Conservation (phyloP, 1,284 basidiomycete genomes). For the Pseudozyma pruni region DNA sequence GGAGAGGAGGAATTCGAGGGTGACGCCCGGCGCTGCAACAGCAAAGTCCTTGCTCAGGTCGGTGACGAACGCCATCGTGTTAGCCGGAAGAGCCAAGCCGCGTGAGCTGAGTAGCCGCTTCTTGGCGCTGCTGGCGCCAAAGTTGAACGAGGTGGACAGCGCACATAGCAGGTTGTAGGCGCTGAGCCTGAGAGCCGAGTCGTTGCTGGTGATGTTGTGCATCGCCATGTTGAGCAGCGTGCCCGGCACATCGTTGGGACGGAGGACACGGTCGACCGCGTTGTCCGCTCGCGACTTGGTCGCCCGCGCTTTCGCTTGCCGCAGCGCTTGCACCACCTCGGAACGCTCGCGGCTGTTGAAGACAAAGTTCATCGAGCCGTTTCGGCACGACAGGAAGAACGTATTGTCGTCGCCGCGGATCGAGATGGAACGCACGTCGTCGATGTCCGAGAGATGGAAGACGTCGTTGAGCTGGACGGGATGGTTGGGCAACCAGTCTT, state of each 20-base stretch:
- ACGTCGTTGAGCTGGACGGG: constrained; percentile 55
- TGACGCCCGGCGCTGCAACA: constrained; percentile 59
- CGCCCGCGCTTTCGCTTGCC: constrained; percentile 61
- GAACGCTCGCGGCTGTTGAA: constrained; percentile 61
- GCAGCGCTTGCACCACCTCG: constrained; percentile 60
- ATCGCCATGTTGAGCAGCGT: constrained; percentile 66
- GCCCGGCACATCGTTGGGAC: constrained; percentile 62
- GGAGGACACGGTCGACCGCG: constrained; percentile 50
- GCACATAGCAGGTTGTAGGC: constrained; percentile 64
- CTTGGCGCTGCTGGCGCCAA: constrained; percentile 58
- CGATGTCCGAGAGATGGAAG: constrained; percentile 63
- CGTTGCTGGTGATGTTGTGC: constrained; percentile 63
- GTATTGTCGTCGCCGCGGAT: constrained; percentile 65
- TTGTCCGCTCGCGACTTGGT: constrained; percentile 54
- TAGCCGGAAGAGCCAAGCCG: constrained; percentile 60
- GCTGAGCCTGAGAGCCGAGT: constrained; percentile 51
- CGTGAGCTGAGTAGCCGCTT: constrained; percentile 55
- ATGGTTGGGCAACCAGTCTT: constrained; percentile 45
- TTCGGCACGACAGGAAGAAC: constrained; percentile 62
- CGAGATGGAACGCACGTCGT: constrained; percentile 61
- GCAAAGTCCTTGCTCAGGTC: constrained; percentile 64
- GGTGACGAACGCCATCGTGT: constrained; percentile 60
- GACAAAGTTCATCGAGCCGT: constrained; percentile 58
- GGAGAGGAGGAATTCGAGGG: constrained; percentile 62
- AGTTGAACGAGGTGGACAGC: constrained; percentile 65